Conservation (phyloP, 192 early-diverging fungal genomes). For the Podila clonocystis region DNA sequence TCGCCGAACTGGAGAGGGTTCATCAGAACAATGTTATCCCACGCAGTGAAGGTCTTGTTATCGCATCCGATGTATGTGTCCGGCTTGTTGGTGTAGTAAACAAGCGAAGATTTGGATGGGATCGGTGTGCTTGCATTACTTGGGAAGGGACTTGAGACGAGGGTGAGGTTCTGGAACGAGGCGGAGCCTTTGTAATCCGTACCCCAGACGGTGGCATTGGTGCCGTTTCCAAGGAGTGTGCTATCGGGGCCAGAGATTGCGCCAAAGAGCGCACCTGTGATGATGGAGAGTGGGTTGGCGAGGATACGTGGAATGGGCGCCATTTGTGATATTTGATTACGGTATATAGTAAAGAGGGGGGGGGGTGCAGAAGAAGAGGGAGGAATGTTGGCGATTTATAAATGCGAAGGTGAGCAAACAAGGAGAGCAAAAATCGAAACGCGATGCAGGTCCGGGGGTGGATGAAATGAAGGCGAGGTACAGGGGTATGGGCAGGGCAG, state of each 20-base stretch:
- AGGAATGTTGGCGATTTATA: neutral
- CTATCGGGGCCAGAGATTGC: conserved; percentile 40
- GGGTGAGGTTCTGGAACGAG: conserved; percentile 32
- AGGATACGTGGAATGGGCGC: conserved; percentile 38
- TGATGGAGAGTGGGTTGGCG: conserved; percentile 38
- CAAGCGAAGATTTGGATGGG: conserved; percentile 8
- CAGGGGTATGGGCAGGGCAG: neutral
- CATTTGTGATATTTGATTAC: conserved; percentile 8
- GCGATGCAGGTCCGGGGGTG: neutral
- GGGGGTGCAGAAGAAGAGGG: neutral
- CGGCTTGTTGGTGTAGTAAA: conserved; percentile 34
- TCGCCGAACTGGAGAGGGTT: conserved; percentile 46
- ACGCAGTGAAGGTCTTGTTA: conserved; percentile 27
- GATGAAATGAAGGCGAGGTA: neutral
- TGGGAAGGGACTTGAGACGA: conserved; percentile 1
- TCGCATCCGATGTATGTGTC: conserved; percentile 31
- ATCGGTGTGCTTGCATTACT: conserved; percentile 3
- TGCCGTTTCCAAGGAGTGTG: conserved; percentile 29
- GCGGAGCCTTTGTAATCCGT: conserved; percentile 37
- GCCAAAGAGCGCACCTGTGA: conserved; percentile 41
- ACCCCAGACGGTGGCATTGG: conserved; percentile 34
- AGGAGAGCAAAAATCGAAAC: neutral
- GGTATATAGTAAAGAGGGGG: neutral
- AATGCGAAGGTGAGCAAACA: neutral
- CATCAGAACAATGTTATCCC: conserved; percentile 40